A percentile compares a stretch with the other conserved stretches of the same genome.
Evolutionary conservation across 495 filamentous ascomycete genomes (phyloP).

Genomic region (Talaromyces adpressus): DNA sequence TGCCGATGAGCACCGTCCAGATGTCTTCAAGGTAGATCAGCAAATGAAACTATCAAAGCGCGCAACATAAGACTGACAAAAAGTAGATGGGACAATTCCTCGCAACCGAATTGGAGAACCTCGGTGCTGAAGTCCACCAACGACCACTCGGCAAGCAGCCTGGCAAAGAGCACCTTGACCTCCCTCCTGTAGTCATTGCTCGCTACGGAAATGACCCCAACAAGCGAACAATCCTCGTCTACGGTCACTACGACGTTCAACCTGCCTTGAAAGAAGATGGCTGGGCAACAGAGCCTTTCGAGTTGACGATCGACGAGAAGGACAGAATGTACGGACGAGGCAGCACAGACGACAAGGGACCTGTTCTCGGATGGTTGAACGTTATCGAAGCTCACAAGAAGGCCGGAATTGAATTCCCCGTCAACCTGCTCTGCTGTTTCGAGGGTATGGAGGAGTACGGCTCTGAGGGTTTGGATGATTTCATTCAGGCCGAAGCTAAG

Average conservation of each 20-base stretch:
- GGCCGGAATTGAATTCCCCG: conserved; percentile 88
- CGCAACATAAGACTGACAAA: conserved; percentile 45
- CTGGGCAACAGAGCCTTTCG: conserved; percentile 94
- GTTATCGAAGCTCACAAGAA: conserved; percentile 95
- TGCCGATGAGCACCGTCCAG: conserved; percentile 75
- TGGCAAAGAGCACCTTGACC: conserved; percentile 77
- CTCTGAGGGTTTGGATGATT: conserved; percentile 91
- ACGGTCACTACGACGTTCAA: conserved; percentile 99
- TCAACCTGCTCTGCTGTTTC: conserved; percentile 99
- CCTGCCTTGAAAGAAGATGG: conserved; percentile 89
- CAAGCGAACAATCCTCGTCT: conserved; percentile 92
- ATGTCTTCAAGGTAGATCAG: conserved; percentile 65
- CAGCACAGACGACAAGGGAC: conserved; percentile 96
- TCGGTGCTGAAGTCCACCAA: conserved; percentile 82
- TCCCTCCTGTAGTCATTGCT: conserved; percentile 87
- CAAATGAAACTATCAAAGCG: conserved; percentile 28
- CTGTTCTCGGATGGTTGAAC: conserved; percentile 95
- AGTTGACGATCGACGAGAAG: conserved; percentile 77
- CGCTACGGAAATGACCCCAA: conserved; percentile 85
- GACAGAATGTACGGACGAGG: conserved; percentile 94
- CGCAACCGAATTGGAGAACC: conserved; percentile 66
- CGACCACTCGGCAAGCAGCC: conserved; percentile 84
- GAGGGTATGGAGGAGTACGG: conserved; percentile 99
- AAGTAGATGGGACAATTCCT: conserved; percentile 86
- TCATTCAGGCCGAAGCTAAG: conserved; percentile 83